Evolutionary conservation across 176 grass and related monocot species (phyloP), one percentile per base, ranked within the genome.

Genomic region (Carex pumila): DNA sequence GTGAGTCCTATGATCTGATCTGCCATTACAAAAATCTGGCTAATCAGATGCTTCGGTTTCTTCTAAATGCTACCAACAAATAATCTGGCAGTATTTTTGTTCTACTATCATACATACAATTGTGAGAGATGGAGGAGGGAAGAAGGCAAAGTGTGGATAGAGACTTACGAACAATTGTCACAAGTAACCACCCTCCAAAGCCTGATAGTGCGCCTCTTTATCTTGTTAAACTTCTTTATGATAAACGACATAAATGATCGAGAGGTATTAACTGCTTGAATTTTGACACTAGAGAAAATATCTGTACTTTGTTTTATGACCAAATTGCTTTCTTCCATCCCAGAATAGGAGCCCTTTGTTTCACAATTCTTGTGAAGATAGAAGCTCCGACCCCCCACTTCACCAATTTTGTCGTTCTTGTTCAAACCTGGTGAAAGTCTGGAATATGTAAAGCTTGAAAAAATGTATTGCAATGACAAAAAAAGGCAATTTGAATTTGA

Each of bases 331-430:
- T 78, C 73, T 61, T 78, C 73, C 7, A 61, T 84, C 58, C 72
- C 83, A 43, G 80, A 85, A 54, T 79, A 58, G 45, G 90, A 68
- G 25, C 53, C 45, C 62, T 77, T 91, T 12, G 3, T 70, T 82
- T 59, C 54, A 39, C 41, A 83, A n/a, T 86, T 94, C 79, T 88
- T 97, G 47, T 88, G 92, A 61, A 97, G 85, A 84, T 97, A 97
- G 60, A 97, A 97, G 12, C 75, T 94, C 83, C 94, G 85, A 9
- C 90, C 89, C 4, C 94, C 94, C 0, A 92, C 92, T 18, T 97
- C 87, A 83, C 94, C 81, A 81, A 97, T 97, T 53, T 87, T 97
- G 37, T 94, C 92, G 49, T 72, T 91, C 56, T 97, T 97, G 83
- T 88, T 88, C 71, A 94, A 85, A 88, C 92, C 94, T 97, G 88